Base-by-base conservation (phyloP, 306 rosid genomes). In the Sesbania bispinosa region DNA sequence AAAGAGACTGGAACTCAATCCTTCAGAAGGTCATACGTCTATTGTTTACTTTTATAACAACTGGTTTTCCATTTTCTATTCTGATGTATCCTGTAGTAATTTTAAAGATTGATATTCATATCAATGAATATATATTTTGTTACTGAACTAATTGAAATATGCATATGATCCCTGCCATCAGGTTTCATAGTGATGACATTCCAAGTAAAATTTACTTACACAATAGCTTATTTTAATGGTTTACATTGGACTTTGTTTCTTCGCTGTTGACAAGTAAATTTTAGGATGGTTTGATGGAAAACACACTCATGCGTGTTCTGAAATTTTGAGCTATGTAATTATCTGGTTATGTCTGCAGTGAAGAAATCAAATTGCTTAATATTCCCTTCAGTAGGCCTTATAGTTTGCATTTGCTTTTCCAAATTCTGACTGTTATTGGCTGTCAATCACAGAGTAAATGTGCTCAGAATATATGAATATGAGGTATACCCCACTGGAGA, bases 1-100 rank as follows among this genome's bases (percentile, higher is more conserved):
- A 83, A 64, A 78, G 66, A 32, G 89, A 87, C 76, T 74, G 84
- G 85, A 68, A 73, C 4, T 64, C 81, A 0, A 21, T 51, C 60
- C 72, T 86, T 50, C 79, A 75, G 15, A 78, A 85, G 92, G 97
- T 92, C 29, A 74, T 11, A 7, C 10, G 48, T 76, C 62, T 13
- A 7, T 62, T 42, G 9, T 16, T 71, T 29, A 30, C 53, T 26
- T 76, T 74, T 74, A 46, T 64, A 10, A 26, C 18, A 30, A 53
- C 38, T 7, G 20, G 33, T 14, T 64, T 48, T 42, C 21, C 8
- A 15, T 26, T 48, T 50, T 16, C 21, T 39, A 5, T 43, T 67
- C 15, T 15, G 38, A 67, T 73, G 32, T 20, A 0, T 53, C 23
- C 2, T 60, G 42, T 52, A 41, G 11, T 9, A 38, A 32, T 68